Evolutionary conservation across 1,284 basidiomycete species (phyloP).

Genomic region (Thelephora terrestris): DNA sequence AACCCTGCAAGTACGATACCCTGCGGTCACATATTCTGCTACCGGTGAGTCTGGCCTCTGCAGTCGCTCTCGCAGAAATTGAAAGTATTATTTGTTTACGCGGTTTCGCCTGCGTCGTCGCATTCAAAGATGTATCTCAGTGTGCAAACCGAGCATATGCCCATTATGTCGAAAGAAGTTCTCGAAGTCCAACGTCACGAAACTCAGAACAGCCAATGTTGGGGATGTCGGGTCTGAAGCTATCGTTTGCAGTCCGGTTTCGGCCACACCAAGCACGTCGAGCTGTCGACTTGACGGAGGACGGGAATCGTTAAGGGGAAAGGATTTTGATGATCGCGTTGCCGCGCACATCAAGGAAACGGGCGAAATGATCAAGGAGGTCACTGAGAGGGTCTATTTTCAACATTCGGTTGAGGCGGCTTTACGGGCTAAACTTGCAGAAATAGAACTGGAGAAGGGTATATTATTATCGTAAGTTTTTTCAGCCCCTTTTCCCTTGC

Average conservation of each 20-base stretch:
- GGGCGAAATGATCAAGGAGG: not conserved
- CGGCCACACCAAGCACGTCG: not conserved
- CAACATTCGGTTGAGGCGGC: not conserved
- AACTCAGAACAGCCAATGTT: not conserved
- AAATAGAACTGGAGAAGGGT: not conserved
- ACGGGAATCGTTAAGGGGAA: not conserved
- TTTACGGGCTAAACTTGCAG: not conserved
- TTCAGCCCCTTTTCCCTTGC: not conserved
- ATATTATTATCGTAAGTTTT: not conserved
- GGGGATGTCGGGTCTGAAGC: no score
- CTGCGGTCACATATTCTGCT: slow-evolving; percentile 37
- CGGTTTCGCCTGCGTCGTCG: no score
- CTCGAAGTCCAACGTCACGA: not conserved
- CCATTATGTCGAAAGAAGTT: not conserved
- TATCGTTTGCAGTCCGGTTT: no score
- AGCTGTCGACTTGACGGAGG: not conserved
- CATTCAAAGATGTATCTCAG: not conserved
- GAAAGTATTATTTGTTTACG: no score
- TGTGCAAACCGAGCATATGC: not conserved
- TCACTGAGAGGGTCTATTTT: not conserved
- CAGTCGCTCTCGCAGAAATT: no score
- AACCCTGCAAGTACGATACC: slow-evolving; percentile 31
- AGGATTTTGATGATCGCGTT: not conserved
- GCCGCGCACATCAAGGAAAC: not conserved
- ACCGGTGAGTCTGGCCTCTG: slow-evolving; percentile 6